phyloP scores from a whole-genome alignment of 2,329 filamentous ascomycete genomes.

The Aspergillus sp. region DNA sequence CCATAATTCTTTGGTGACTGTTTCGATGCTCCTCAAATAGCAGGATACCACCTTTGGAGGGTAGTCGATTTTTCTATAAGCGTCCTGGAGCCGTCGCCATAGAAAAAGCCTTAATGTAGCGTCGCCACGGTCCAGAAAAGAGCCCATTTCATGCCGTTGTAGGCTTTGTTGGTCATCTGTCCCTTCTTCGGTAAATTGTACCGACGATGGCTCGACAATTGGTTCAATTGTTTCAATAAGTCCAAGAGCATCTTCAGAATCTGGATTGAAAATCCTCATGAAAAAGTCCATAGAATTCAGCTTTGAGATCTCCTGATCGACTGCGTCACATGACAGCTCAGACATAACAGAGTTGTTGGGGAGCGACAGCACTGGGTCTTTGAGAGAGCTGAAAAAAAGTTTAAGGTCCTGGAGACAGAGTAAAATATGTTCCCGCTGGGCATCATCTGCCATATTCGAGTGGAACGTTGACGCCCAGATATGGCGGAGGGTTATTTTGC shows the following conservation, averaged over 20 bases:
- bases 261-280: conserved; percentile 80
- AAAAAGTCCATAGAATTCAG: conserved; percentile 98
- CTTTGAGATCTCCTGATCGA: conserved; percentile 87
- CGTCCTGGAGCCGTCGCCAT: conserved; percentile 87
- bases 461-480: conserved; percentile 67
- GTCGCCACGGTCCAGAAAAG: conserved; percentile 78
- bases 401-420: conserved; percentile 65
- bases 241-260: conserved; percentile 74
- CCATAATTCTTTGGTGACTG: conserved; percentile 71
- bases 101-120: conserved; percentile 81
- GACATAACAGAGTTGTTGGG: conserved; percentile 87
- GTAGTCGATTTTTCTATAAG: conserved; percentile 83
- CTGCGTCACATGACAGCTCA: conserved; percentile 76
- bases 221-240: conserved; percentile 93
- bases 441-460: conserved; percentile 56
- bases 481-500: conserved; percentile 57
- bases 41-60: conserved; percentile 86
- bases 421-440: conserved; percentile 60
- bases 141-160: conserved; percentile 73
- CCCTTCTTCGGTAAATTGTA: conserved; percentile 27
- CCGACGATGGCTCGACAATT: conserved; percentile 68
- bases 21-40: conserved; percentile 79
- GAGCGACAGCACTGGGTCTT: conserved; percentile 57
- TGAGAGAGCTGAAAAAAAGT: conserved; percentile 49
- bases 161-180: conserved; percentile 42